Evolutionary conservation across 345 rosid genomes (phyloP), one percentile per base, ranked within the genome.

Genomic region (Eucalyptus polybractea): DNA sequence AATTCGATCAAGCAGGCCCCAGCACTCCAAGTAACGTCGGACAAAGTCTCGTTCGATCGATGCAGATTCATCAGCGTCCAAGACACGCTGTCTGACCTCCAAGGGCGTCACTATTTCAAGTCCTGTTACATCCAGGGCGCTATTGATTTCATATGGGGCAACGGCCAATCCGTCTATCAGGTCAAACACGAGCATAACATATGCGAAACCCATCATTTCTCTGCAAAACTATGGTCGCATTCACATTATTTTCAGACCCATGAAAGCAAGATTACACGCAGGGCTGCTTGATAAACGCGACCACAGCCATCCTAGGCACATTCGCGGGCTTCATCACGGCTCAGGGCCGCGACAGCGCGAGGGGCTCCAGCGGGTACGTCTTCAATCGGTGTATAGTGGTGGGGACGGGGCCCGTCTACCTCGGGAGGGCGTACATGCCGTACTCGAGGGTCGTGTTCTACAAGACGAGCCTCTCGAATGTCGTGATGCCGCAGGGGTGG

Each of bases 131-230:
- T 95, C 53, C 87, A 91, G 90, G 97, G 95, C 51, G 92, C 93
- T 8, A 25, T 90, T 2, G 95, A 95, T 90, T 95, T 94, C 92
- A 94, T 95, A 6, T 95, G 93, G 94, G 95, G 95, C 10, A 1
- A 6, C 2, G 95, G 91, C 80, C 95, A 92, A 80, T 94, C 95
- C 13, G 44, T 90, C 10, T 94, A 91, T 87, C 83, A 93, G 93
- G 96, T 95, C 81, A 33, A 19, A 10, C 81, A 33, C 44, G 7
- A 69, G 21, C 25, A 5, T 19, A 17, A 33, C 81, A 72, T 9
- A 9, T 3, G 44, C 25, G 16, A 62, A 62, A 62, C 69, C 8
- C 7, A 13, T 62, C 33, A 29, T 29, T 62, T 62, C 69, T 62
- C 33, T 62, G 7, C 69, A 62, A 62, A 27, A 62, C 69, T 62